Base-by-base conservation (phyloP, 129 eudicot species). In the Flaveria bidentis region DNA sequence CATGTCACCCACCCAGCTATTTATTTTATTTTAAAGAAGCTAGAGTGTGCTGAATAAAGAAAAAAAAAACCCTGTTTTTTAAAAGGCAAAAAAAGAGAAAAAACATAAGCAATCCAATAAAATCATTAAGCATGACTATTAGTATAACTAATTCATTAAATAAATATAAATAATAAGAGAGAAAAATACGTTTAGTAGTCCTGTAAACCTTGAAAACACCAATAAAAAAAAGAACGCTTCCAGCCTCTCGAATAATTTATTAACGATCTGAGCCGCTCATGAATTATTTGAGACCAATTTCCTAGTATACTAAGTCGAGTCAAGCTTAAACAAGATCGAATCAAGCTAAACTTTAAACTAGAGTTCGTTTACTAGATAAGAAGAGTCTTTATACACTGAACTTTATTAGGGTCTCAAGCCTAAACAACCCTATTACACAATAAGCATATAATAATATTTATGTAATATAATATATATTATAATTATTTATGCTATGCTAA, bases 1-100 rank as follows among this genome's bases (percentile, higher is more conserved):
- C 60, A 80, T 42, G 67, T 52, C 58, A 69, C 51, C 83, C 81
- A 77, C 75, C 55, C 62, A 45, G 30, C 22, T 9, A 5, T 45
- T 13, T 30, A 11, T 69, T 46, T 44, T 28, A 28, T 28, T 60
- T 75, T 18, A 49, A 63, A 47, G 71, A 47, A 28, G 68, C 36
- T 75, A 23, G 47, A 8, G 69, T 30, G 69, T 11, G 60, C n/a
- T 60, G 6, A 44, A 3, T n/a, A 14, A 15, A 17, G 28, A 1
- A 47, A 41, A 64, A 15, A 41, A 28, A 57, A 28, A 28, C 33
- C 9, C 6, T 5, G 45, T 9, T 56, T 55, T 30, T n/a, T 14
- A 52, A 52, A 52, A 5, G 9, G 58, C 1, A 28, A 28, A 28
- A 28, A 28, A 28, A 28, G 30, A 2, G 8, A 2, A 56, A 56